Conservation (phyloP, 768 basidiomycete genomes). For the Epithele typhae region DNA sequence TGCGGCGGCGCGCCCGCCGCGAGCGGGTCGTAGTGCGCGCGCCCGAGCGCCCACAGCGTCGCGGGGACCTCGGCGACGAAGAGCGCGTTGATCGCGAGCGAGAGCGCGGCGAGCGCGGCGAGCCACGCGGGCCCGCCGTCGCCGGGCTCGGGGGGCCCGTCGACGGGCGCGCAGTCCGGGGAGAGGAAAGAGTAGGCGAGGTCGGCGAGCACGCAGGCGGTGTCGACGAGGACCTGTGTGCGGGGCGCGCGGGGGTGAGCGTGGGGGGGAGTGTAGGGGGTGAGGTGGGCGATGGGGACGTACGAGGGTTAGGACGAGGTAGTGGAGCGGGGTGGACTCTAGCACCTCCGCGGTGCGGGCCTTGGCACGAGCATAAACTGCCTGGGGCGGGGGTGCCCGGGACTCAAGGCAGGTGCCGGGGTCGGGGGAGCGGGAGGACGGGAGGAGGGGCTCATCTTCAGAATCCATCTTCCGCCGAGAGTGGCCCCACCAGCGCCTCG, state of each 20-base stretch:
- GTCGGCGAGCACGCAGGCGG: conserved; percentile 66
- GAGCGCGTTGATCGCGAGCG: conserved; percentile 62
- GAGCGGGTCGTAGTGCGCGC: conserved; percentile 58
- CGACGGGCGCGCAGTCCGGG: conserved; percentile 41
- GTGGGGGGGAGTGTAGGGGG: conserved; percentile 10
- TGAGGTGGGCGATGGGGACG: conserved; percentile 25
- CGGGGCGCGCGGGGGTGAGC: not conserved
- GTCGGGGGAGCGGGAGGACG: conserved; percentile 4
- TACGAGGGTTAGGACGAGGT: conserved; percentile 53
- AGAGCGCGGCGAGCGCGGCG: conserved; percentile 54
- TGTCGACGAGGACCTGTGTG: conserved; percentile 61
- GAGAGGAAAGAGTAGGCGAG: conserved; percentile 64
- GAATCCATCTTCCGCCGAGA: too few relatives aligned
- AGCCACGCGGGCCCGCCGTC: conserved; percentile 52
- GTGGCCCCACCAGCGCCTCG: too few relatives aligned
- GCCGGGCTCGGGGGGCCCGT: conserved; percentile 31
- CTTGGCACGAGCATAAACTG: conserved; percentile 12
- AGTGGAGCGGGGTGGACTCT: conserved; percentile 51
- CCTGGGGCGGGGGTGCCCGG: conserved; percentile 4
- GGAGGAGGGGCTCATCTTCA: conserved; percentile 26
- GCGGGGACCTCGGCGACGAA: conserved; percentile 79
- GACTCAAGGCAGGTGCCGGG: conserved; percentile 1
- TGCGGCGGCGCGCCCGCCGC: conserved; percentile 39
- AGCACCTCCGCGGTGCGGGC: conserved; percentile 40
- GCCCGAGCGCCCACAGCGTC: conserved; percentile 61